phyloP scores from a whole-genome alignment of 2,329 filamentous ascomycete genomes.

The Cryphonectria carpinicola region DNA sequence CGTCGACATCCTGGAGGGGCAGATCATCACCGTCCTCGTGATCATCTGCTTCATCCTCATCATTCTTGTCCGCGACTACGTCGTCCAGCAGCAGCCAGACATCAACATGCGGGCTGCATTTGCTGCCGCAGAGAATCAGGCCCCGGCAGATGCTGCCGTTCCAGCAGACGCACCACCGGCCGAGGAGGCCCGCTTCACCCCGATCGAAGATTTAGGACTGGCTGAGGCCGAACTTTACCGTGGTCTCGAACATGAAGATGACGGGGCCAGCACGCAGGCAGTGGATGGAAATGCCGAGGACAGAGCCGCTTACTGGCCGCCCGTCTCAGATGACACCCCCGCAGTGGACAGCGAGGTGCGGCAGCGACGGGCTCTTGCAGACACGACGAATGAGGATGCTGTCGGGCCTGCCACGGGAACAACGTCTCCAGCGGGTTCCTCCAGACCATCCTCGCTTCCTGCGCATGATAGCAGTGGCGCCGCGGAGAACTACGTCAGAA shows the following conservation, averaged over 20 bases:
- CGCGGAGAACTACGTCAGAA: constrained; percentile 49
- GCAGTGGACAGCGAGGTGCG: not conserved
- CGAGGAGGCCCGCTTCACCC: not conserved
- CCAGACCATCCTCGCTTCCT: not conserved
- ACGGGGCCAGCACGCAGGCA: constrained; percentile 11
- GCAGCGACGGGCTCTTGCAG: constrained; percentile 4
- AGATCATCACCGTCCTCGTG: constrained; percentile 88
- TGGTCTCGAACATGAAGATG: constrained; percentile 21
- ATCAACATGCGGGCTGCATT: constrained; percentile 78
- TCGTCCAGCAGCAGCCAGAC: constrained; percentile 95
- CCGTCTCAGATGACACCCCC: not conserved
- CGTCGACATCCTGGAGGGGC: constrained; percentile 85
- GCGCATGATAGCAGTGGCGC: not conserved
- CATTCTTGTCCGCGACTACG: constrained; percentile 95
- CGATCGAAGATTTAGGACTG: constrained; percentile 10
- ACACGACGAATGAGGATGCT: not conserved
- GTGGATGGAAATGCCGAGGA: constrained; percentile 20
- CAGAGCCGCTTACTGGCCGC: not conserved
- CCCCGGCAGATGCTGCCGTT: constrained; percentile 14
- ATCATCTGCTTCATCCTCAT: constrained; percentile 96
- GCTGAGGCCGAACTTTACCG: constrained; percentile 20
- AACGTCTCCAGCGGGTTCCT: not conserved
- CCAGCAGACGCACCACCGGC: constrained; percentile 13
- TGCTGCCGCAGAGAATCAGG: constrained; percentile 42
- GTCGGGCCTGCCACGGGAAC: not conserved